These are phyloP conservation scores for Sideroxylon spinosum DNA, from an alignment of 179 eudicot species.

Conservation along the genomic window DNA sequence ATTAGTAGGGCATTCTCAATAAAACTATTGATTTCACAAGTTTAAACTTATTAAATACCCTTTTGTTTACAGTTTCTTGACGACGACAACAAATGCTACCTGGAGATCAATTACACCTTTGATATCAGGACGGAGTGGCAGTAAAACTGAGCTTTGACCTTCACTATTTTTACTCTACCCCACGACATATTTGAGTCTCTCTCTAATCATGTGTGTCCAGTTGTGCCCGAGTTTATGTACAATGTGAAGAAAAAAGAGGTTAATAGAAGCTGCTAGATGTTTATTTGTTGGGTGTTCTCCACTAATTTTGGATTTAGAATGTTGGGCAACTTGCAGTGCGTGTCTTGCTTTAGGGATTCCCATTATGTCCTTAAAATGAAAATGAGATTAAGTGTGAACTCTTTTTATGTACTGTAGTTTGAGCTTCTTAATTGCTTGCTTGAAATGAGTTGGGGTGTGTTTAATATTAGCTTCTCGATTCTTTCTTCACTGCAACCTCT, in stretches of 20 bases:
- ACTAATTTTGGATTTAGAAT: background rate
- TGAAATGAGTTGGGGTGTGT: background rate
- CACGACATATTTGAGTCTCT: background rate
- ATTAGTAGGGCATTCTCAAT: background rate
- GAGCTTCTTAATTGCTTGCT: slow-evolving; percentile 1
- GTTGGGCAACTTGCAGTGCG: background rate
- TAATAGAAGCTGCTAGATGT: slow-evolving; percentile 1
- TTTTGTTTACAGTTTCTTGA: slow-evolving; percentile 35
- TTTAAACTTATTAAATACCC: background rate
- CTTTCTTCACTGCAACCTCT: background rate
- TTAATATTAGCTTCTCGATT: background rate
- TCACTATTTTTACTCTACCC: slow-evolving; percentile 1
- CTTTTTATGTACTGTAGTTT: background rate
- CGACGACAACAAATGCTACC: slow-evolving; percentile 48
- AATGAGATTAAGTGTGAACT: background rate
- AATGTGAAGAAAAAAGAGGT: background rate
- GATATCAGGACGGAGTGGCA: slow-evolving; percentile 47
- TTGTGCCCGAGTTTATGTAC: background rate
- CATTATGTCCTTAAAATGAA: slow-evolving; percentile 3
- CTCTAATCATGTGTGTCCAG: background rate
- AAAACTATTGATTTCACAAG: background rate
- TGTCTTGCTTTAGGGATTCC: background rate
- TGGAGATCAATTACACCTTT: slow-evolving; percentile 50
- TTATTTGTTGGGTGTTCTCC: background rate
- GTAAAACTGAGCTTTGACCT: background rate